These are phyloP conservation scores for Porodaedalea pini DNA, from an alignment of 1,284 basidiomycete species.

Conservation along the genomic window DNA sequence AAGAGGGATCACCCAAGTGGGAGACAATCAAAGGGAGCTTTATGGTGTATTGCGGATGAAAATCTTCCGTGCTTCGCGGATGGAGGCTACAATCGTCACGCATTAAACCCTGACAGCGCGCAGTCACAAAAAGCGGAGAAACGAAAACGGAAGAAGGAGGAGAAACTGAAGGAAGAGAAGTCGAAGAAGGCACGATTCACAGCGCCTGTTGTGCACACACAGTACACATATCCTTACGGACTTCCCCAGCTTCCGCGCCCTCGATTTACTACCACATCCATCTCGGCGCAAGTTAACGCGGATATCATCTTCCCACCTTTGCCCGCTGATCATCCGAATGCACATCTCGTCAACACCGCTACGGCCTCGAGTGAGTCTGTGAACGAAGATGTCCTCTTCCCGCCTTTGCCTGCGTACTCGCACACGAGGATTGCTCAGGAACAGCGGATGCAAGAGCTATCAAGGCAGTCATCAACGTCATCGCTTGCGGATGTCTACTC, in stretches of 20 bases:
- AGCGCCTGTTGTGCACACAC: neutral
- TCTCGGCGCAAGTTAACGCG: conserved; percentile 20
- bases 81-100: conserved; percentile 21
- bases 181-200: conserved; percentile 9
- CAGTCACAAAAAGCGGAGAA: conserved; percentile 16
- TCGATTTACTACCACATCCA: conserved; percentile 29
- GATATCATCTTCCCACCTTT: conserved; percentile 46
- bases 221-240: conserved; percentile 14
- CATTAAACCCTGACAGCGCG: conserved; percentile 13
- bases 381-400: conserved; percentile 63
- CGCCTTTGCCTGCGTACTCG: conserved; percentile 52
- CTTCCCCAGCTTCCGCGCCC: conserved; percentile 21
- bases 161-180: conserved; percentile 11
- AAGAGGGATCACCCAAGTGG: conserved; percentile 69
- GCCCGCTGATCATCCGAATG: conserved; percentile 49
- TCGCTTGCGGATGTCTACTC: conserved; percentile 23
- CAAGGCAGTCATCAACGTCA: conserved; percentile 25
- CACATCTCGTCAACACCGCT: conserved; percentile 37
- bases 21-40: conserved; percentile 41
- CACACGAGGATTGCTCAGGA: conserved; percentile 30
- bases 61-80: conserved; percentile 21
- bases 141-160: conserved; percentile 18
- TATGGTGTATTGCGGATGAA: conserved; percentile 62
- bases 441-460: conserved; percentile 6
- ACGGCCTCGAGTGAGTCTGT: conserved; percentile 57